A percentile compares a stretch with the other conserved stretches of the same genome.
Evolutionary conservation across 257 asterid genomes (phyloP).

Genomic region (Przewalskia tangutica): DNA sequence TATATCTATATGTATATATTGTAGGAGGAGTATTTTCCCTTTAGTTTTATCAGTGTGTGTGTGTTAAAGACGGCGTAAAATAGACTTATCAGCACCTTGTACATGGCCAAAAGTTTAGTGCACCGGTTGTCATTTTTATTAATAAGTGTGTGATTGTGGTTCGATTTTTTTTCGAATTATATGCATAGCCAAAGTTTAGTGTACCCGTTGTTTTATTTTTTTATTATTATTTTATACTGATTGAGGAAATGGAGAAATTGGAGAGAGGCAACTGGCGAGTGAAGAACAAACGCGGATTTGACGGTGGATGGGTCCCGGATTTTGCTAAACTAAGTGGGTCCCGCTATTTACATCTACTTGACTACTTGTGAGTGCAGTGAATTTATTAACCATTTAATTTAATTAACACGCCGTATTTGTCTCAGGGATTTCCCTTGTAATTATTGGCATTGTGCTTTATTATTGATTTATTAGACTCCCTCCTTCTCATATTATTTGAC

Average conservation of each 20-base stretch:
- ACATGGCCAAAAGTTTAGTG: no score
- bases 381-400: no score
- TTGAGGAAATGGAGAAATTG: not conserved
- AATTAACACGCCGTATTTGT: not conserved
- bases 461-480: no score
- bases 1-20: not conserved
- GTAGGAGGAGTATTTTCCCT: not conserved
- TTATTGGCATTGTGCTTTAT: not conserved
- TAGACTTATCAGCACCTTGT: no score
- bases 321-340: not conserved
- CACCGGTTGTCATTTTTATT: no score
- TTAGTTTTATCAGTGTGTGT: not conserved
- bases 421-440: not conserved
- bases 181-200: no score
- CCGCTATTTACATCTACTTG: not conserved
- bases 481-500: no score
- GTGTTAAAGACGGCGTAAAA: no score
- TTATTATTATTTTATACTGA: not conserved
- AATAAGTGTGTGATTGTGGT: no score
- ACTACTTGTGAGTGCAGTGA: not conserved
- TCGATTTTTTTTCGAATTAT: no score
- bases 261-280: constrained; percentile 1
- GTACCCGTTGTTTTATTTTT: no score
- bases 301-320: not conserved
- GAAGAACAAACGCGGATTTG: not conserved